Evolutionary conservation across 176 grass and related monocot species (phyloP), one percentile per base, ranked within the genome.

Genomic region (Cenchrus americanus): DNA sequence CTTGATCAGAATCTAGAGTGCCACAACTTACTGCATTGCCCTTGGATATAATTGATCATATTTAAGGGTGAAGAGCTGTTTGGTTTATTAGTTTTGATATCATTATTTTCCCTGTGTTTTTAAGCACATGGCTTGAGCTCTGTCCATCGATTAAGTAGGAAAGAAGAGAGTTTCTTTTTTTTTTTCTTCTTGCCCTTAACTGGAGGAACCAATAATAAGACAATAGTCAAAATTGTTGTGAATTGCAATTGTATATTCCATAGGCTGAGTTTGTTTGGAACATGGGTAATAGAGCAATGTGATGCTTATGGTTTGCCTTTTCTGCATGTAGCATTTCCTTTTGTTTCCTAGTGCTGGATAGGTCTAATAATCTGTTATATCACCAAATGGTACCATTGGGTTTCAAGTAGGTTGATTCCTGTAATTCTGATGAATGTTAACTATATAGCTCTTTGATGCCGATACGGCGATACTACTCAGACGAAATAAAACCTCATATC

Each of bases 281-380:
- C 11, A 23, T 55, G 40, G 12, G 24, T 55, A 81, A 80, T 69
- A 49, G 55, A 43, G 32, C 32, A 81, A 50, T 41, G 7, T 30
- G 24, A 63, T 78, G 48, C 60, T 50, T 58, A 15, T 49, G 8
- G 27, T 21, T 14, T 21, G 14, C 1, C 14, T 26, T 84, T 61
- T 61, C 32, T 5, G 7, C 19, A 50, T 7, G 9, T 54, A 55
- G 37, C n/a, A 46, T 64, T 69, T 89, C 14, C 3, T 44, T 67
- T 50, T 77, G 53, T 64, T 78, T 72, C 8, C 34, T 19, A 27
- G 51, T 46, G 22, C 51, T 76, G 53, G 4, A 47, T 78, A 78
- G 46, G 21, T 46, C 17, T 57, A 14, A 26, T 78, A 48, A 34
- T 69, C 23, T 62, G 30, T 71, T 76, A 13, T 78, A 9, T 78